A percentile compares a stretch with the other conserved stretches of the same genome.
Evolutionary conservation across 2,329 filamentous ascomycete genomes (phyloP).

Genomic region (Macrophomina pseudophaseolina): DNA sequence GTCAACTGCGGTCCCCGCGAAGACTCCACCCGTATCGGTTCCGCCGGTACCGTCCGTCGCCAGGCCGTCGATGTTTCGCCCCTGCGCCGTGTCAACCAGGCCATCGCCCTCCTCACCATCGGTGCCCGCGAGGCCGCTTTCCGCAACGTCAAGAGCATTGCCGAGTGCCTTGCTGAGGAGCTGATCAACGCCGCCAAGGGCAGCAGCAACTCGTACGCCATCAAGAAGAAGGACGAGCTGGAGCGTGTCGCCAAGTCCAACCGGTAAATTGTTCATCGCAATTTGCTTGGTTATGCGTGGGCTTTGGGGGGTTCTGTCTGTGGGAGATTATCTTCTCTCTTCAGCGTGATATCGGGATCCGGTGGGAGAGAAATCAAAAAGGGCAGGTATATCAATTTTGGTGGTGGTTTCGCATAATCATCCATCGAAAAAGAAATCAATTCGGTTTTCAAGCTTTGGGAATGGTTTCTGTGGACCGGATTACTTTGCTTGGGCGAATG

Average conservation of each 20-base stretch:
- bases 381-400: constrained; percentile 5
- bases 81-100: constrained; percentile 99
- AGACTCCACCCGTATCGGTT: constrained; percentile 99
- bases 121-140: constrained; percentile 98
- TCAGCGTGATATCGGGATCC: constrained; percentile 12
- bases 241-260: constrained; percentile 99
- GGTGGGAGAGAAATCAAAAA: constrained; percentile 19
- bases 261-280: constrained; percentile 74
- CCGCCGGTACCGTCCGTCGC: constrained; percentile 98
- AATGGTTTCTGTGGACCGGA: constrained; percentile 23
- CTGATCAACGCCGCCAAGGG: constrained; percentile 99
- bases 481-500: constrained; percentile 12
- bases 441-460: constrained; percentile 22
- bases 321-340: constrained; percentile 8
- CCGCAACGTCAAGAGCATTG: constrained; percentile 99
- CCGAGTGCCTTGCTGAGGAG: constrained; percentile 99
- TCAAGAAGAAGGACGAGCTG: constrained; percentile 99
- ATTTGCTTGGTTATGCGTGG: constrained; percentile 5
- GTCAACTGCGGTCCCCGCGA: constrained; percentile 99
- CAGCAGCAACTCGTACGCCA: constrained; percentile 99
- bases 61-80: constrained; percentile 99
- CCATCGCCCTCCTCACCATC: constrained; percentile 97
- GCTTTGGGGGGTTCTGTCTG: constrained; percentile 10
- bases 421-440: constrained; percentile 15
- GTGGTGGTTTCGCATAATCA: constrained; percentile 17